Percentiles rank a stretch among this genome's conserved stretches.
Conservation (phyloP, 345 rosid genomes). For the Hibiscus trionum region DNA sequence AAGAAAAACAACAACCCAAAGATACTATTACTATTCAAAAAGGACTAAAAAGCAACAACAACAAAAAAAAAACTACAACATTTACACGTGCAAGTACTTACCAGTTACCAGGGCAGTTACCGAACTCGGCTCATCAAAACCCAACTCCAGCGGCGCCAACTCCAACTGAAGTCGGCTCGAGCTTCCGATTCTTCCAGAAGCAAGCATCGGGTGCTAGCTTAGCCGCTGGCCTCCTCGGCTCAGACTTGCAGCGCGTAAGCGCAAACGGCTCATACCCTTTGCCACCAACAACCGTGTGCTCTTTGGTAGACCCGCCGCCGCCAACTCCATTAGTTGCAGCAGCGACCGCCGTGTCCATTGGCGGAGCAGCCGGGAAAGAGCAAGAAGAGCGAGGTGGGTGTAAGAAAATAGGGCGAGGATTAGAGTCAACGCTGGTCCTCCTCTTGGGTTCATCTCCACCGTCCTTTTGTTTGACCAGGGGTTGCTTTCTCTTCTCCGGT, state of each 20-base stretch:
- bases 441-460: constrained; percentile 39
- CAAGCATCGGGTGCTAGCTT: constrained; percentile 69
- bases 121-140: constrained; percentile 23
- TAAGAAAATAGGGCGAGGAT: constrained; percentile 12
- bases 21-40: neutral
- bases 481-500: constrained; percentile 42
- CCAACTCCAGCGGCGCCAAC: constrained; percentile 78
- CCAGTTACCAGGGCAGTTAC: constrained; percentile 5
- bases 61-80: neutral
- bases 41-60: neutral
- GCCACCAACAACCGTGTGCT: constrained; percentile 44
- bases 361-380: constrained; percentile 64
- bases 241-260: constrained; percentile 85
- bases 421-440: constrained; percentile 33
- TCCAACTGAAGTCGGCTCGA: constrained; percentile 63
- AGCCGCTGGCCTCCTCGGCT: constrained; percentile 60
- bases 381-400: constrained; percentile 75
- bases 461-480: constrained; percentile 22
- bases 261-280: constrained; percentile 58
- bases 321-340: constrained; percentile 5
- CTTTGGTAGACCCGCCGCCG: constrained; percentile 25
- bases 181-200: constrained; percentile 85
- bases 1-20: neutral
- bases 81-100: constrained; percentile 18
- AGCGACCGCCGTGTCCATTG: constrained; percentile 11